phyloP scores from a whole-genome alignment of 176 grass and related monocot species.

The Tillandsia leiboldiana region DNA sequence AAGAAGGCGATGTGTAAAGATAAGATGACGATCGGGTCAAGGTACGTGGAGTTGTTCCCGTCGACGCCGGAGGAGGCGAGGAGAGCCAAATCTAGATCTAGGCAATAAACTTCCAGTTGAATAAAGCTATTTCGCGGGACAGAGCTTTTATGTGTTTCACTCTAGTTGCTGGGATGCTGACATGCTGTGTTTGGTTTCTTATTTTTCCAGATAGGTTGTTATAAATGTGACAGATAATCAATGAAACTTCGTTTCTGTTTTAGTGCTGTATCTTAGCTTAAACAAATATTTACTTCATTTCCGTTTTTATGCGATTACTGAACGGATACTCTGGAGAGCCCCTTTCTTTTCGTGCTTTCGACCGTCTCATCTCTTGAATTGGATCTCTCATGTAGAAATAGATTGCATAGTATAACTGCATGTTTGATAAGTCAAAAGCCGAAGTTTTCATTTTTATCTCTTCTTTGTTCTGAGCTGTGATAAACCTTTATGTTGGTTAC shows the following conservation, averaged over 20 bases:
- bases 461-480: too few relatives aligned
- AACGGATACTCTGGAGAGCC: too few relatives aligned
- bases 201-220: background rate
- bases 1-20: conserved; percentile 92
- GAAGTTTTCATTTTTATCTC: too few relatives aligned
- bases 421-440: too few relatives aligned
- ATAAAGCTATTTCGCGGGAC: background rate
- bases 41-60: conserved; percentile 88
- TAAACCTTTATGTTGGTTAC: too few relatives aligned
- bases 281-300: too few relatives aligned
- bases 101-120: conserved; percentile 28
- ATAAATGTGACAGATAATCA: background rate
- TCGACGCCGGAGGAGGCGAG: conserved; percentile 52
- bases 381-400: too few relatives aligned
- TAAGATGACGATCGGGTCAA: conserved; percentile 87
- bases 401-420: too few relatives aligned
- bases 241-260: background rate
- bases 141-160: background rate
- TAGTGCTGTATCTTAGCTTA: background rate
- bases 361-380: too few relatives aligned
- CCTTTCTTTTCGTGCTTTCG: too few relatives aligned
- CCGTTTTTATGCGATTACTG: too few relatives aligned
- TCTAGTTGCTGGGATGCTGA: background rate
- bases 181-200: background rate
- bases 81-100: conserved; percentile 45